A percentile compares a stretch with the other conserved stretches of the same genome.
Evolutionary conservation across 176 grass and related monocot species (phyloP).

Genomic region (Hordeum vulgare): DNA sequence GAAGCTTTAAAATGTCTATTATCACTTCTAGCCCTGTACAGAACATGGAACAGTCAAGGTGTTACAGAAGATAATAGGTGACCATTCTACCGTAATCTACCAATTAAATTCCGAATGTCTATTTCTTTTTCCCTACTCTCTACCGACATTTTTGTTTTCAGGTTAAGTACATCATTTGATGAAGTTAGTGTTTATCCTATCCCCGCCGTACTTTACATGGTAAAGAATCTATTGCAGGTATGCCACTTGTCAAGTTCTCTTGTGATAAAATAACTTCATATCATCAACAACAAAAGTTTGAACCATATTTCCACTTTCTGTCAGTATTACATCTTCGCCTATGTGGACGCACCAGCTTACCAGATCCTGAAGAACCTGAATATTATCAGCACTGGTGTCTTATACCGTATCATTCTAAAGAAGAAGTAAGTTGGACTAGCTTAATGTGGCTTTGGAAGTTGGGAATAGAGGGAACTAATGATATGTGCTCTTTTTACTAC

Average conservation of each 20-base stretch:
- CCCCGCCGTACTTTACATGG: constrained; percentile 76
- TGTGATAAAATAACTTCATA: not conserved
- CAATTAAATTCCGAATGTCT: not conserved
- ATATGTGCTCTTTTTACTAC: not conserved
- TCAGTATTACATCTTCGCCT: constrained; percentile 97
- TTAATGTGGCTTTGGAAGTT: not conserved
- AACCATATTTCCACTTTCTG: constrained; percentile 9
- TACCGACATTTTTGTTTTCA: constrained; percentile 28
- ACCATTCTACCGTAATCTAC: not conserved
- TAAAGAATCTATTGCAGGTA: constrained; percentile 94
- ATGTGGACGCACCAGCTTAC: constrained; percentile 87
- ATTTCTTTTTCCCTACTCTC: constrained; percentile 1
- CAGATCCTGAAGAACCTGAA: constrained; percentile 98
- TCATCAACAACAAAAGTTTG: not conserved
- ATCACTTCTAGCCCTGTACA: constrained; percentile 56
- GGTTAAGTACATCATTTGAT: constrained; percentile 71
- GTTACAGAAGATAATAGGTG: constrained; percentile 86
- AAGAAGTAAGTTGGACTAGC: constrained; percentile 60
- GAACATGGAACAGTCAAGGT: constrained; percentile 78
- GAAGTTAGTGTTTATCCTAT: constrained; percentile 89
- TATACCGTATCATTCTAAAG: constrained; percentile 87
- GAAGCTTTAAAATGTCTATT: constrained; percentile 77
- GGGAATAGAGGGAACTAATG: not conserved
- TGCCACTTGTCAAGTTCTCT: not conserved
- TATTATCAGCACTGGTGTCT: constrained; percentile 90